A percentile compares a stretch with the other conserved stretches of the same genome.
phyloP scores from a whole-genome alignment of 345 rosid species.

The Citrus sp. region DNA sequence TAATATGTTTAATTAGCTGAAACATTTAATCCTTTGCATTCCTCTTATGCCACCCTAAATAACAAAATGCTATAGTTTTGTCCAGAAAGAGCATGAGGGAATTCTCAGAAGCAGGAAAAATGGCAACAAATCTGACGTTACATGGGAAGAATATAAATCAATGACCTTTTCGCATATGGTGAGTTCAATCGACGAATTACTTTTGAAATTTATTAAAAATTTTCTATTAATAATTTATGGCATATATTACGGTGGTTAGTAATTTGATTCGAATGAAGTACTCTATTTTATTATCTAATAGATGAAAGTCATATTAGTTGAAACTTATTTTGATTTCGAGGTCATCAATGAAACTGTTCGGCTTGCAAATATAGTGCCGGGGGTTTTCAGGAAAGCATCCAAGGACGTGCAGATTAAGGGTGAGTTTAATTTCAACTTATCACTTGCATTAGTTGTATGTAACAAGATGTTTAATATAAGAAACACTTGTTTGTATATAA shows the following conservation, averaged over 20 bases:
- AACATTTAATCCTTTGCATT: too few species aligned
- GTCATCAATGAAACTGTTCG: slow-evolving; percentile 45
- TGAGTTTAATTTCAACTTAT: neutral
- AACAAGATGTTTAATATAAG: neutral
- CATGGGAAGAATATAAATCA: slow-evolving; percentile 46
- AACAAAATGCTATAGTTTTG: too few species aligned
- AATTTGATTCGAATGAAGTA: neutral
- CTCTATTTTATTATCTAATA: too few species aligned
- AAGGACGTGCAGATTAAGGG: slow-evolving; percentile 37
- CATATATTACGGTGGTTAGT: neutral
- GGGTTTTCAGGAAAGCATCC: slow-evolving; percentile 34
- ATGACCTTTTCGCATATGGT: slow-evolving; percentile 47
- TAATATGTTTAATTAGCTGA: too few species aligned
- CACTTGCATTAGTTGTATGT: too few species aligned
- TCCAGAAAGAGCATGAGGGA: slow-evolving; percentile 34
- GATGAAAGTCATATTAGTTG: slow-evolving; percentile 1
- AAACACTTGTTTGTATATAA: too few species aligned
- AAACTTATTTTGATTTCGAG: slow-evolving; percentile 6
- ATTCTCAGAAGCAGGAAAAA: slow-evolving; percentile 18
- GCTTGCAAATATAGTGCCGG: slow-evolving; percentile 24
- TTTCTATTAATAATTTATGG: too few species aligned
- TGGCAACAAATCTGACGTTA: slow-evolving; percentile 9
- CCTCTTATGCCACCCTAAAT: too few species aligned
- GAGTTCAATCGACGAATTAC: neutral
- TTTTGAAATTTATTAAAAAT: too few species aligned